These are phyloP conservation scores for Chytriomyces confervae DNA, from an alignment of 192 early-diverging fungal genomes.

Conservation along the genomic window DNA sequence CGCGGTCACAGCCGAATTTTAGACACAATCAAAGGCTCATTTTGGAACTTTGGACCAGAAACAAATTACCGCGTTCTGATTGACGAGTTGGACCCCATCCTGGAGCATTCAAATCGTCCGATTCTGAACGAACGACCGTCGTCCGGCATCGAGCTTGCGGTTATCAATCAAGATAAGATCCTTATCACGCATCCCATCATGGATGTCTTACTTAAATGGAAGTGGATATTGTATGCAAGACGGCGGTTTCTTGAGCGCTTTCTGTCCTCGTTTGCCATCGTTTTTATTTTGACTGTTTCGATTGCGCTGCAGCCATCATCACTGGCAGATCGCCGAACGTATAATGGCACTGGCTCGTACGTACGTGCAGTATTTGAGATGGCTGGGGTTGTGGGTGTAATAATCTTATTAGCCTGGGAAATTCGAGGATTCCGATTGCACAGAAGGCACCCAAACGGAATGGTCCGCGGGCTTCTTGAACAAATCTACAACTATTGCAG, in stretches of 20 bases:
- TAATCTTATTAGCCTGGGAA: background rate
- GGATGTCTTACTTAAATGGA: conserved; percentile 28
- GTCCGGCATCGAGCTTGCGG: conserved; percentile 20
- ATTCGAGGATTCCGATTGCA: conserved; percentile 18
- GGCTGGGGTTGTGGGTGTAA: background rate
- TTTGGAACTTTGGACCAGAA: conserved; percentile 27
- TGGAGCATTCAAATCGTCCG: conserved; percentile 3
- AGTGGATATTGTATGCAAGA: conserved; percentile 39
- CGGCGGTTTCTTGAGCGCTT: conserved; percentile 27
- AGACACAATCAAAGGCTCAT: conserved; percentile 6
- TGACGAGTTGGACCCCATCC: conserved; percentile 19
- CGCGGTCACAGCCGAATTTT: background rate
- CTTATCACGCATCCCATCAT: conserved; percentile 32
- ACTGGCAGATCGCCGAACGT: background rate
- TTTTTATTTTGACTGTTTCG: background rate
- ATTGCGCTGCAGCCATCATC: conserved; percentile 23
- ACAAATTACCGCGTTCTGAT: conserved; percentile 22
- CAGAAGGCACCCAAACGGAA: background rate
- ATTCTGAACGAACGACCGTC: background rate
- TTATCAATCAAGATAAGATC: conserved; percentile 33
- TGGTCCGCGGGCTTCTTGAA: background rate
- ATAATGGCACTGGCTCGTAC: background rate
- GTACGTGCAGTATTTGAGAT: conserved; percentile 8
- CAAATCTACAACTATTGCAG: conserved; percentile 20
- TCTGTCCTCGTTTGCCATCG: background rate